phyloP scores from a whole-genome alignment of 164 flowering plant genomes.

The Chimonanthus praecox region DNA sequence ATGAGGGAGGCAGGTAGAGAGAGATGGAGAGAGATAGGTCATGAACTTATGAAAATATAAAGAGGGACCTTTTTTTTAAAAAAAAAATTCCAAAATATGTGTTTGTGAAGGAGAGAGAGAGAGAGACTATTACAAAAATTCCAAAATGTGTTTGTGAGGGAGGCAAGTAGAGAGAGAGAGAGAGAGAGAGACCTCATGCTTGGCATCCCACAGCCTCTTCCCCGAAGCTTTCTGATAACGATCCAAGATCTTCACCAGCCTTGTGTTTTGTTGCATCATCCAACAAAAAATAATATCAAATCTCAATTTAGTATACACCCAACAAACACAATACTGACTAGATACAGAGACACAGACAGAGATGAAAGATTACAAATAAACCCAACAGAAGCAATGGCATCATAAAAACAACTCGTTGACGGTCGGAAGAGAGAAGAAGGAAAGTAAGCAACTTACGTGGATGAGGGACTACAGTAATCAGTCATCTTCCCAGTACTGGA shows the following conservation, averaged over 20 bases:
- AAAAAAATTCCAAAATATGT: no score
- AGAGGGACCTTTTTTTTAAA: no score
- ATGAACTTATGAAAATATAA: no score
- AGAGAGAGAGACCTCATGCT: constrained; percentile 61
- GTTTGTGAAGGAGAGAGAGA: no score
- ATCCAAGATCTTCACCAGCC: constrained; percentile 52
- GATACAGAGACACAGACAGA: neutral
- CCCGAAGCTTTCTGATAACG: constrained; percentile 54
- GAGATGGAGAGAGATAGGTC: no score
- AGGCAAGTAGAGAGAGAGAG: no score
- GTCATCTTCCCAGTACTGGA: constrained; percentile 59
- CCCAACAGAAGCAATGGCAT: constrained; percentile 22
- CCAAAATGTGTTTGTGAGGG: no score
- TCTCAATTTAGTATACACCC: neutral
- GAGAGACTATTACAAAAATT: no score
- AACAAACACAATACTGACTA: neutral
- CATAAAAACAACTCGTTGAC: no score
- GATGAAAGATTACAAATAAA: neutral
- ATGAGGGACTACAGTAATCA: constrained; percentile 47
- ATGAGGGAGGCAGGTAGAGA: no score
- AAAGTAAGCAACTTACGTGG: constrained; percentile 32
- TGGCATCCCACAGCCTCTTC: constrained; percentile 84
- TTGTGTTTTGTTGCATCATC: constrained; percentile 8
- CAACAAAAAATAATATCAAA: neutral
- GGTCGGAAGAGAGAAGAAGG: neutral